phyloP scores from a whole-genome alignment of 345 rosid species.

The Xanthoceras sorbifolium region DNA sequence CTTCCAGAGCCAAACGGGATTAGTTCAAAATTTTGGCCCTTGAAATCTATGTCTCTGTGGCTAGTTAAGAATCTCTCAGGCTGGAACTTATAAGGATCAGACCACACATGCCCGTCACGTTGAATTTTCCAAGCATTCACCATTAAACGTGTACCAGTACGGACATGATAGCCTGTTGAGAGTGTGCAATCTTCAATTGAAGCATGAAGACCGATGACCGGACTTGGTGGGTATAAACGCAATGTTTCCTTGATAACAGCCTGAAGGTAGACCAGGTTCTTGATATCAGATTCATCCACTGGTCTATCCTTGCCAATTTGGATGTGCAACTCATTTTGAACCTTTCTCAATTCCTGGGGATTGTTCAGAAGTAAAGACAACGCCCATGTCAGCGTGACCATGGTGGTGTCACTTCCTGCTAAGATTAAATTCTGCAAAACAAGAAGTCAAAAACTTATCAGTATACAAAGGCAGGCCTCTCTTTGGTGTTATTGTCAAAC shows the following conservation, averaged over 20 bases:
- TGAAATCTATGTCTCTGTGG: slow-evolving; percentile 21
- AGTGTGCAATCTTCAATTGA: slow-evolving; percentile 20
- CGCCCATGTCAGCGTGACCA: slow-evolving; percentile 36
- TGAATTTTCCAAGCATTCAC: slow-evolving; percentile 33
- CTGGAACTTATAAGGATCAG: slow-evolving; percentile 23
- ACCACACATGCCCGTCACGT: slow-evolving; percentile 27
- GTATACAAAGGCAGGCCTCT: no score
- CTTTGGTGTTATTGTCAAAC: background rate
- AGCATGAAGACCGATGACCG: slow-evolving; percentile 23
- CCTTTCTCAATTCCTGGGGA: slow-evolving; percentile 15
- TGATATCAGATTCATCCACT: slow-evolving; percentile 25
- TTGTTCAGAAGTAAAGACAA: slow-evolving; percentile 40
- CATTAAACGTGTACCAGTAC: slow-evolving; percentile 31
- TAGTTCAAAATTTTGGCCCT: slow-evolving; percentile 38
- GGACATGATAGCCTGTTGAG: slow-evolving; percentile 17
- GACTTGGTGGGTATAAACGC: slow-evolving; percentile 39
- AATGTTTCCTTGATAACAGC: slow-evolving; percentile 45
- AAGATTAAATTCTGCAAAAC: slow-evolving; percentile 29
- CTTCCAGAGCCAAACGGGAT: slow-evolving; percentile 42
- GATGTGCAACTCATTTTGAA: slow-evolving; percentile 4
- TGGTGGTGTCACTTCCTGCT: slow-evolving; percentile 40
- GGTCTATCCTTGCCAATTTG: slow-evolving; percentile 13
- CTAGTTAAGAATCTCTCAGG: slow-evolving; percentile 44
- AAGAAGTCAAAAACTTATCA: background rate
- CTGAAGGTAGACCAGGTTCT: slow-evolving; percentile 28